Base-by-base conservation (phyloP, 139 green algal genomes). In the Chlamydomonas applanata region DNA sequence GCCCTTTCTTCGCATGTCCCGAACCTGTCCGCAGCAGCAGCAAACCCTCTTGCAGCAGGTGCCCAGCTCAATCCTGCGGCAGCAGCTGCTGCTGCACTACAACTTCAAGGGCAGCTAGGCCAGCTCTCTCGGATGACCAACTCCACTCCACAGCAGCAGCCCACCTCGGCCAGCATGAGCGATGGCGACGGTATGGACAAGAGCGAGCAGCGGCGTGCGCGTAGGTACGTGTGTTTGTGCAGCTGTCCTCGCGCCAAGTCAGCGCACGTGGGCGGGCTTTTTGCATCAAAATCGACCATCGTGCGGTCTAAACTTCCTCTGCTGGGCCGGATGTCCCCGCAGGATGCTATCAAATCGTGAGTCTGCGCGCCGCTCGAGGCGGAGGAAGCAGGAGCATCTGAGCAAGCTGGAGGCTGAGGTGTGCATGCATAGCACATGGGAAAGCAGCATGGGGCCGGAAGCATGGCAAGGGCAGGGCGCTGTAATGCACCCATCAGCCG, bases 291-390 rank as follows among this genome's bases (percentile, higher is more conserved):
- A n/a, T n/a, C n/a, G n/a, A n/a, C n/a, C n/a, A n/a, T 63, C 17
- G 17, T n/a, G 16, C 56, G 17, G 17, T 13, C 7, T 7, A 13
- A 63, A 13, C 56, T 13, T 16, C 56, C 19, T 20, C 56, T 44
- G 59, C 59, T 36, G 11, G 25, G 5, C 59, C 4, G 4, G 27
- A 4, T 34, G 27, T 27, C 27, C 33, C 2, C 49, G 71, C 80
- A 86, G 93, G 69, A 97, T 97, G 93, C 67, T 97, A 59, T 93
- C 83, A 45, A 97, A 97, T 69, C 83, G 93, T 2, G 93, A 97
- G 82, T 95, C 88, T 45, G 93, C 93, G 5, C 77, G 93, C 33
- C 83, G 93, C 13, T 96, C 90, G 0, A 72, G 93, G 1, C 83
- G 85, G 61, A 79, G 93, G 24, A 96, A 96, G 79, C 93, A 97